These are phyloP conservation scores for Phialophora tarda DNA, from an alignment of 2,329 filamentous ascomycete genomes.

Conservation along the genomic window DNA sequence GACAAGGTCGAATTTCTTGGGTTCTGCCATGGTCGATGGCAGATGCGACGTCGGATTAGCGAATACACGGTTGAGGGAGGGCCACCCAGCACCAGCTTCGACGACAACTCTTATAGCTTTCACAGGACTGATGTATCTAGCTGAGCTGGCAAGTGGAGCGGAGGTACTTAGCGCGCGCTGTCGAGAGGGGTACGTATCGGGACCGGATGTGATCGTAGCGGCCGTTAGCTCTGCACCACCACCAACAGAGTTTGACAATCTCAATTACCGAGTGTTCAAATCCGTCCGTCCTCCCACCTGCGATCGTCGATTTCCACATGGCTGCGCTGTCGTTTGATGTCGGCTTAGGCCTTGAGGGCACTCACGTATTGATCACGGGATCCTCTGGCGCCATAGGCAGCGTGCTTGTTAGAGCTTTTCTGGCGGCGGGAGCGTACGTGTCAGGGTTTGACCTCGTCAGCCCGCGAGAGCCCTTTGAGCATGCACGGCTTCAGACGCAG, in stretches of 20 bases:
- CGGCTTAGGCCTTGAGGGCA: constrained; percentile 46
- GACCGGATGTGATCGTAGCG: neutral
- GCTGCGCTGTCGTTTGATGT: constrained; percentile 38
- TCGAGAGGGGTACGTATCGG: constrained; percentile 5
- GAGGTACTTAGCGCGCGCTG: neutral
- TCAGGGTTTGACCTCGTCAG: constrained; percentile 46
- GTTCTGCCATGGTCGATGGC: constrained; percentile 9
- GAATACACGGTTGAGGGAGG: neutral
- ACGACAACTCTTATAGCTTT: neutral
- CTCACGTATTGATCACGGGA: constrained; percentile 51
- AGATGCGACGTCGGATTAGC: neutral
- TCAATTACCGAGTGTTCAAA: neutral
- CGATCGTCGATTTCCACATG: constrained; percentile 16
- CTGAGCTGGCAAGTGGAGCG: neutral
- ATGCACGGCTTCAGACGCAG: constrained; percentile 35
- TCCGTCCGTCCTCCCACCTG: neutral
- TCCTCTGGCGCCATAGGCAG: constrained; percentile 51
- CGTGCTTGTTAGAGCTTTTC: constrained; percentile 49
- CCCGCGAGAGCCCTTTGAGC: constrained; percentile 20
- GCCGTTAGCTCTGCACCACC: neutral
- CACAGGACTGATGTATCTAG: neutral
- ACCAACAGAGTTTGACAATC: neutral
- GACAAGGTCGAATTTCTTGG: constrained; percentile 18
- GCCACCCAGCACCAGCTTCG: neutral
- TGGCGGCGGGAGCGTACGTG: constrained; percentile 52